Evolutionary conservation across 2,329 filamentous ascomycete genomes (phyloP).

Genomic region (Beauveria pseudobassiana): DNA sequence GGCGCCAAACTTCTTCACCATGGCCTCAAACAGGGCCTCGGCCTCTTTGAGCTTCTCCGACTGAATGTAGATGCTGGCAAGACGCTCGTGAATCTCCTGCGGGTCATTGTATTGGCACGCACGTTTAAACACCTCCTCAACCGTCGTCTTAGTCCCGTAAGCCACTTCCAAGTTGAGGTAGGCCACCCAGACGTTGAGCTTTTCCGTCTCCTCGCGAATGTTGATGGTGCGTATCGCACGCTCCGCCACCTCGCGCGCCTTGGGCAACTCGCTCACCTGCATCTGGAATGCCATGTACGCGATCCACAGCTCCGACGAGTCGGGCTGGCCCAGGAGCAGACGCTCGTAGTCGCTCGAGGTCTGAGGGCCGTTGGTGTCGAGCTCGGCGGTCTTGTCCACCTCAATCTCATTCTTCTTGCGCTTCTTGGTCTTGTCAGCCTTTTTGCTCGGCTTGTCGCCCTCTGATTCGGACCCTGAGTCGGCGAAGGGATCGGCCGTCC

Average conservation of each 20-base stretch:
- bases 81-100: slow-evolving; percentile 78
- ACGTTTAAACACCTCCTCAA: slow-evolving; percentile 82
- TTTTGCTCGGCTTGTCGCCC: slow-evolving; percentile 33
- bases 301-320: slow-evolving; percentile 91
- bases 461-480: slow-evolving; percentile 48
- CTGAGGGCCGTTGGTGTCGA: slow-evolving; percentile 82
- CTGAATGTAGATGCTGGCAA: slow-evolving; percentile 92
- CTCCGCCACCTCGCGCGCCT: slow-evolving; percentile 82
- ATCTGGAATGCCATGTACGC: slow-evolving; percentile 99
- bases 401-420: slow-evolving; percentile 69
- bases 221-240: slow-evolving; percentile 87
- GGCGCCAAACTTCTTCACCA: slow-evolving; percentile 84
- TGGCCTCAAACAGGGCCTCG: slow-evolving; percentile 76
- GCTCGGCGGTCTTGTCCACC: slow-evolving; percentile 83
- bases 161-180: slow-evolving; percentile 90
- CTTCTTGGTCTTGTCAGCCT: slow-evolving; percentile 61
- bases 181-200: slow-evolving; percentile 91
- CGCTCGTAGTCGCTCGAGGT: slow-evolving; percentile 90
- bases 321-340: slow-evolving; percentile 81
- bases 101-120: slow-evolving; percentile 92
- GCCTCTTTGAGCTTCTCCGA: slow-evolving; percentile 79
- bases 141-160: slow-evolving; percentile 73
- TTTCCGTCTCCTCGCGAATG: slow-evolving; percentile 84
- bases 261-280: slow-evolving; percentile 79
- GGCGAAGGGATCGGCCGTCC: slow-evolving; percentile 65